Evolutionary conservation across 345 rosid species (phyloP).

Genomic region (Bruguiera sexangula): DNA sequence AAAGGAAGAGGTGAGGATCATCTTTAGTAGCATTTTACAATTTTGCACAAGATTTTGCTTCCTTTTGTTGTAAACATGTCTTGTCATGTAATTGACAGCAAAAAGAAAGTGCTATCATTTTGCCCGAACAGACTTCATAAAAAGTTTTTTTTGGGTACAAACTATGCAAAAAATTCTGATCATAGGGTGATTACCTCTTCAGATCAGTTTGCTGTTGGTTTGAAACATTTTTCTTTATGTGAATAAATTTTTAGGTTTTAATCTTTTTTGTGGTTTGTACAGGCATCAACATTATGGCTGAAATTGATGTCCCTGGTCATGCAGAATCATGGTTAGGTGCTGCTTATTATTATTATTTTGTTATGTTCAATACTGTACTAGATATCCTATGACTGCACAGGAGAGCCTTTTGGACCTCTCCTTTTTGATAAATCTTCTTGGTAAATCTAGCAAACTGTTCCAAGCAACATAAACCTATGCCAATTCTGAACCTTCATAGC

Average conservation of each 20-base stretch:
- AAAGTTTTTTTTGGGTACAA: neutral
- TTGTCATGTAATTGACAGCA: neutral
- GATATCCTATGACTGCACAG: neutral
- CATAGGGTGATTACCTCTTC: neutral
- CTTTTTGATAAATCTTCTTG: too few relatives aligned
- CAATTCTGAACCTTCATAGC: too few relatives aligned
- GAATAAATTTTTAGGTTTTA: neutral
- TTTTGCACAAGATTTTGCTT: neutral
- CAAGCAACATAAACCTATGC: too few relatives aligned
- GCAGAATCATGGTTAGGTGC: conserved; percentile 80
- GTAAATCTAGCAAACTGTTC: too few relatives aligned
- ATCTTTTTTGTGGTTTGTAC: conserved; percentile 21
- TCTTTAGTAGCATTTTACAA: conserved; percentile 7
- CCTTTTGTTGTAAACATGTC: neutral
- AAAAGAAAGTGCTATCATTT: neutral
- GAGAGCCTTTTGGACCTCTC: too few relatives aligned
- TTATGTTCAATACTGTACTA: neutral
- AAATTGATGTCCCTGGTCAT: conserved; percentile 96
- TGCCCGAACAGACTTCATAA: neutral
- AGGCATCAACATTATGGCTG: conserved; percentile 96
- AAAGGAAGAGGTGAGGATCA: conserved; percentile 76
- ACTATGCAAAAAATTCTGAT: too few relatives aligned
- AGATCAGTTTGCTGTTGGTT: neutral
- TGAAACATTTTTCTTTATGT: neutral
- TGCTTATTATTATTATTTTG: conserved; percentile 7